phyloP scores from a whole-genome alignment of 768 basidiomycete species.

The Antrodiella citrinella region DNA sequence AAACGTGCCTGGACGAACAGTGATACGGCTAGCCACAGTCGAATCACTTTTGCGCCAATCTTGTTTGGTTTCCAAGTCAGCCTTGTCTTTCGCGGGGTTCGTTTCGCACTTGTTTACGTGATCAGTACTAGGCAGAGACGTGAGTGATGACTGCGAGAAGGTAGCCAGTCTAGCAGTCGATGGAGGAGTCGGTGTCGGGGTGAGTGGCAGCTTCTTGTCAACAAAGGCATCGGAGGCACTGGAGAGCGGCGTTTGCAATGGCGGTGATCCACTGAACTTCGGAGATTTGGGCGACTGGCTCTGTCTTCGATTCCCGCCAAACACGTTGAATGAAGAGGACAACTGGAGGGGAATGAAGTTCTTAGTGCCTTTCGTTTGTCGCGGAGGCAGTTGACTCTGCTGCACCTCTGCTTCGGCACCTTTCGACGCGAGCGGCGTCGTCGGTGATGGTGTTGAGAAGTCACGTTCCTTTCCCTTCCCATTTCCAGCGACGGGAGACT shows the following conservation, averaged over 20 bases:
- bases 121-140: neutral
- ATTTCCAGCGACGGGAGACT: neutral
- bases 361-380: conserved; percentile 5
- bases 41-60: conserved; percentile 78
- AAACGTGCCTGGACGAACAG: conserved; percentile 49
- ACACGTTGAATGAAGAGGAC: neutral
- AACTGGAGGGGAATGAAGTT: neutral
- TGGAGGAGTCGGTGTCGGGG: conserved; percentile 27
- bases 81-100: conserved; percentile 3
- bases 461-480: conserved; percentile 8
- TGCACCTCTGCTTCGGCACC: conserved; percentile 8
- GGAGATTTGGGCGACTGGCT: conserved; percentile 1
- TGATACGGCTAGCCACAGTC: conserved; percentile 63
- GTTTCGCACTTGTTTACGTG: neutral
- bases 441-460: conserved; percentile 4
- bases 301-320: conserved; percentile 1
- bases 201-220: conserved; percentile 41
- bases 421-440: conserved; percentile 3
- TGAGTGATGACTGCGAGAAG: neutral
- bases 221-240: conserved; percentile 1
- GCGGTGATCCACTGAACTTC: conserved; percentile 14
- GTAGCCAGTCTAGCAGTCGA: neutral
- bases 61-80: conserved; percentile 46
- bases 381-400: neutral
- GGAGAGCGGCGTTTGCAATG: conserved; percentile 24